Evolutionary conservation across 1,139 yeast genomes (phyloP).

Genomic region (Pichia sp.): DNA sequence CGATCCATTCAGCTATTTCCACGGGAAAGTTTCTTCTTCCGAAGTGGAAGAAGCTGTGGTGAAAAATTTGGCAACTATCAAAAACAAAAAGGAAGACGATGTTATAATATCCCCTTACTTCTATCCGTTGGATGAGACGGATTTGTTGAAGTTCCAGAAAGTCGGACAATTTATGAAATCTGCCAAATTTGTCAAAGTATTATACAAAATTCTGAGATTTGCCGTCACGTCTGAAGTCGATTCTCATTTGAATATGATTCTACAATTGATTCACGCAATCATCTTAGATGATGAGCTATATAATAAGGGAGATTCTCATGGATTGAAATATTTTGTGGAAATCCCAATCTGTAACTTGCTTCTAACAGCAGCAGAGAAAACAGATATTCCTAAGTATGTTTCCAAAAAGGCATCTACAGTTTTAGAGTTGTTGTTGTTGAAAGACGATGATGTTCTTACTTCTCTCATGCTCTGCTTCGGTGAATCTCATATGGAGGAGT

Average conservation of each 20-base stretch:
- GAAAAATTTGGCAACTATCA: slow-evolving; percentile 33
- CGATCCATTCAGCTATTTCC: slow-evolving; percentile 49
- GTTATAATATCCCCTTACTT: slow-evolving; percentile 43
- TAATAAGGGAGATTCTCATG: slow-evolving; percentile 35
- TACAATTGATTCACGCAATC: slow-evolving; percentile 65
- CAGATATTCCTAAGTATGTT: slow-evolving; percentile 45
- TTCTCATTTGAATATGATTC: slow-evolving; percentile 52
- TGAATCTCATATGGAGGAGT: slow-evolving; percentile 45
- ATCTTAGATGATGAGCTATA: slow-evolving; percentile 49
- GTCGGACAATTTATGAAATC: slow-evolving; percentile 54
- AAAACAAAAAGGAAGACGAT: slow-evolving; percentile 38
- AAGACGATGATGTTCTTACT: slow-evolving; percentile 47
- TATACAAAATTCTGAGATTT: slow-evolving; percentile 52
- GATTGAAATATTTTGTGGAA: slow-evolving; percentile 45
- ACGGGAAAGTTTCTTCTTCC: slow-evolving; percentile 34
- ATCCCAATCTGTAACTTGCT: slow-evolving; percentile 56
- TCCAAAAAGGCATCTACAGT: slow-evolving; percentile 53
- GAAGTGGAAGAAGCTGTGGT: slow-evolving; percentile 38
- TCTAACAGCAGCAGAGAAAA: slow-evolving; percentile 44
- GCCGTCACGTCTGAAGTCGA: slow-evolving; percentile 42
- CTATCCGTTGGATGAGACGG: slow-evolving; percentile 30
- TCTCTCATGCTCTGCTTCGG: slow-evolving; percentile 57
- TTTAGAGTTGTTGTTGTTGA: slow-evolving; percentile 45
- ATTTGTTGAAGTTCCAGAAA: slow-evolving; percentile 29
- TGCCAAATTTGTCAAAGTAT: slow-evolving; percentile 48